These are phyloP conservation scores for Lepidium africanum DNA, from an alignment of 345 rosid genomes.

Conservation along the genomic window DNA sequence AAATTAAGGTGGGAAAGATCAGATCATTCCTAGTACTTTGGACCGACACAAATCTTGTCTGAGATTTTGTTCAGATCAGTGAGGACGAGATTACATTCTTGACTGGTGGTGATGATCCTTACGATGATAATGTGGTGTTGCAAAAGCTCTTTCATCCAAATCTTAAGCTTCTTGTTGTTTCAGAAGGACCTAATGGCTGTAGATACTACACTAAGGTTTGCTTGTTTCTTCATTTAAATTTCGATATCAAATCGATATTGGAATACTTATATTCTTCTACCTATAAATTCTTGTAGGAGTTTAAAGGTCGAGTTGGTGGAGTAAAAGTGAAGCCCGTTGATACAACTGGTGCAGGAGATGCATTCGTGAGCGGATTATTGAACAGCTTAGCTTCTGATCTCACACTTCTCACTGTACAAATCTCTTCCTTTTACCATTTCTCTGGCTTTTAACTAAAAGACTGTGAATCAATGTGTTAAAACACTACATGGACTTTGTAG, in stretches of 20 bases:
- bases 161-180: conserved; percentile 78
- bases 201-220: conserved; percentile 84
- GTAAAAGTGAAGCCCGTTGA: conserved; percentile 62
- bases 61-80: conserved; percentile 49
- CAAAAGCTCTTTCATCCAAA: conserved; percentile 66
- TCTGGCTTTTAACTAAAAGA: neutral
- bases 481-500: conserved; percentile 30
- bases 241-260: neutral
- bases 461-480: neutral
- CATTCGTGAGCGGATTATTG: conserved; percentile 67
- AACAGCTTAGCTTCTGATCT: conserved; percentile 53
- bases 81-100: conserved; percentile 89
- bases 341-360: conserved; percentile 88
- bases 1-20: neutral
- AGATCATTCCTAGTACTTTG: neutral
- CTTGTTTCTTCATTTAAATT: neutral
- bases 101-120: conserved; percentile 57
- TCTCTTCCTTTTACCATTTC: neutral
- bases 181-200: conserved; percentile 90
- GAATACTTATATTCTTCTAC: neutral
- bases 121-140: conserved; percentile 59
- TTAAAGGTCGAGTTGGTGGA: conserved; percentile 63
- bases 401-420: conserved; percentile 35
- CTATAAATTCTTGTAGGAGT: conserved; percentile 40
- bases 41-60: conserved; percentile 2